Evolutionary conservation across 2,329 filamentous ascomycete genomes (phyloP).

Genomic region (Penicillium vulpinum): DNA sequence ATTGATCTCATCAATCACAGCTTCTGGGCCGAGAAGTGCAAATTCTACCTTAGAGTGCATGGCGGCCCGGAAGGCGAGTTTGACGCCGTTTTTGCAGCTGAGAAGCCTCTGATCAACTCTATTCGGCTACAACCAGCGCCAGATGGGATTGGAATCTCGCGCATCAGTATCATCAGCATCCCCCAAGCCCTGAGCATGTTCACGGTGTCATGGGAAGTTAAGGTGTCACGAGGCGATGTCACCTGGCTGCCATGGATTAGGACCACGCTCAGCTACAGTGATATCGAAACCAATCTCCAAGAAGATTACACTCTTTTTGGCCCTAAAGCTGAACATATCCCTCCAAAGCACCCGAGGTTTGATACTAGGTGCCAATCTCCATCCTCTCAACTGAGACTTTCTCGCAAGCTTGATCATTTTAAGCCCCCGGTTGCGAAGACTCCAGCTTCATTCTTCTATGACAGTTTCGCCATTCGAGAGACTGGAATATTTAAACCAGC

Average conservation of each 20-base stretch:
- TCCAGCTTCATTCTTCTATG: background rate
- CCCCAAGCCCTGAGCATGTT: slow-evolving; percentile 27
- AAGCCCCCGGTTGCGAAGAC: background rate
- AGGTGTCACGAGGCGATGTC: slow-evolving; percentile 7
- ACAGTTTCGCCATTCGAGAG: background rate
- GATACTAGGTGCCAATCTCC: background rate
- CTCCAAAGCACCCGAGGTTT: background rate
- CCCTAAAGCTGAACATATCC: background rate
- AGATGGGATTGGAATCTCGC: slow-evolving; percentile 18
- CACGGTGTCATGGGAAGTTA: slow-evolving; percentile 28
- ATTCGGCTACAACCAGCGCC: slow-evolving; percentile 20
- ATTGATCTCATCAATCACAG: slow-evolving; percentile 29
- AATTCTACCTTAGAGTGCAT: slow-evolving; percentile 29
- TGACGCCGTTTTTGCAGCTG: slow-evolving; percentile 17
- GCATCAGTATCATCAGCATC: slow-evolving; percentile 26
- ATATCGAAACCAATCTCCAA: slow-evolving; percentile 4
- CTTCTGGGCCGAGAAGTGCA: slow-evolving; percentile 34
- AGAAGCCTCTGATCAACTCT: slow-evolving; percentile 12
- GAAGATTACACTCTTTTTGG: background rate
- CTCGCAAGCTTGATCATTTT: background rate
- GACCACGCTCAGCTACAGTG: background rate
- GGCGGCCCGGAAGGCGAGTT: slow-evolving; percentile 33
- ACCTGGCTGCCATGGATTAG: slow-evolving; percentile 33
- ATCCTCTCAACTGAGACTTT: too few species aligned
- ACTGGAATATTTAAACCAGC: background rate